Conservation (phyloP, 139 green algal species). For the Chlorella sorokiniana region DNA sequence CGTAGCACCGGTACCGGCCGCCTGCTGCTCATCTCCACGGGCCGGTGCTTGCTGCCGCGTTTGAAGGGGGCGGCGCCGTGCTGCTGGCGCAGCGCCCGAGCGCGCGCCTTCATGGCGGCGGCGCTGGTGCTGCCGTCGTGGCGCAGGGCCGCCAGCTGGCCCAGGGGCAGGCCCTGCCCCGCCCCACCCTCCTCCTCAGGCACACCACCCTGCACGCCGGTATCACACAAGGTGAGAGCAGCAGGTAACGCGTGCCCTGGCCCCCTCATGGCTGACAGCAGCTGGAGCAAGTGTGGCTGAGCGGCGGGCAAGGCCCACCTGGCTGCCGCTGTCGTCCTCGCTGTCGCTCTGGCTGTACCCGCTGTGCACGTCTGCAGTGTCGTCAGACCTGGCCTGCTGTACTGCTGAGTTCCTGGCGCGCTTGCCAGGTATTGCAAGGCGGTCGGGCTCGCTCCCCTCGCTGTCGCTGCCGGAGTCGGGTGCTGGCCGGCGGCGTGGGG, state of each 20-base stretch:
- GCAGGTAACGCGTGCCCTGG: not conserved
- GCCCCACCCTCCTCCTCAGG: not conserved
- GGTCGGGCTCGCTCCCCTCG: not conserved
- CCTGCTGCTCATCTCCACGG: conserved; percentile 74
- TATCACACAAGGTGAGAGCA: not conserved
- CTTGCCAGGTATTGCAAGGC: not conserved
- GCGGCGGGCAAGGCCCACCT: not conserved
- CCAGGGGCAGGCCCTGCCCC: conserved; percentile 46
- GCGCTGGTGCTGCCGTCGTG: conserved; percentile 50
- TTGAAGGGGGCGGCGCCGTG: conserved; percentile 47
- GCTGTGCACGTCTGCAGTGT: not conserved
- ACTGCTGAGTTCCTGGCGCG: not conserved
- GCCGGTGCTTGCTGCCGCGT: conserved; percentile 74
- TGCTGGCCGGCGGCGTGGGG: not conserved
- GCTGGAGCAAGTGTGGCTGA: not conserved
- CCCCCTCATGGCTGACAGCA: not conserved
- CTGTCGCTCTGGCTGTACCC: conserved; percentile 23
- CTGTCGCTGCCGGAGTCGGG: not conserved
- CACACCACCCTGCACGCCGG: not conserved
- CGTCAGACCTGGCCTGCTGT: not conserved
- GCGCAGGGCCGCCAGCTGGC: conserved; percentile 47
- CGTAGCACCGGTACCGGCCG: conserved; percentile 75
- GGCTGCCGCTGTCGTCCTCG: not conserved
- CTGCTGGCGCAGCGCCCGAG: not conserved
- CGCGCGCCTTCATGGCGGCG: conserved; percentile 14